Evolutionary conservation across 768 basidiomycete species (phyloP).

Genomic region (Antrodiella citrinella): DNA sequence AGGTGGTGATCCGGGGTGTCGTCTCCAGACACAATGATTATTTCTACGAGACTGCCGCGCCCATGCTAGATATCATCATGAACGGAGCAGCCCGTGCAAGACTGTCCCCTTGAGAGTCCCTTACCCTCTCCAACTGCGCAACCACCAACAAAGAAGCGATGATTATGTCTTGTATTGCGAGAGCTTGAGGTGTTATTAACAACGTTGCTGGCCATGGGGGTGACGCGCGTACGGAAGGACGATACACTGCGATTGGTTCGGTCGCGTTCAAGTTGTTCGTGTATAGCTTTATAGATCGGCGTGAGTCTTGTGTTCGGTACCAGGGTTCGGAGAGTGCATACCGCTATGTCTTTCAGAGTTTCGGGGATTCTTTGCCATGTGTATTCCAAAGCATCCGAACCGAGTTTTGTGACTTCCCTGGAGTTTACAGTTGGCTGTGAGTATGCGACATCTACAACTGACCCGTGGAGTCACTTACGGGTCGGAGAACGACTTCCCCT

Average conservation of each 20-base stretch:
- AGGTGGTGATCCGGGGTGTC: no score
- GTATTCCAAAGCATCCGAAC: not conserved
- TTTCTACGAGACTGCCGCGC: no score
- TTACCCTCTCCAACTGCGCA: not conserved
- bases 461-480: not conserved
- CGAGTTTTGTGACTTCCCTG: no score
- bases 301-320: no score
- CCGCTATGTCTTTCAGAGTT: not conserved
- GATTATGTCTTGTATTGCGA: not conserved
- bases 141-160: not conserved
- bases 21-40: no score
- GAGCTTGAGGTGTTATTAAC: not conserved
- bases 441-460: no score
- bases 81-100: not conserved
- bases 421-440: not conserved
- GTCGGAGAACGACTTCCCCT: not conserved
- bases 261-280: not conserved
- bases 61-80: no score
- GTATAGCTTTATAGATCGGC: no score
- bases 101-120: not conserved
- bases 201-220: not conserved
- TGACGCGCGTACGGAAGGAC: not conserved
- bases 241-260: not conserved
- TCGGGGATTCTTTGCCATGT: not conserved
- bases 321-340: no score